phyloP scores from a whole-genome alignment of 768 basidiomycete species.

The Ramaria sp. region DNA sequence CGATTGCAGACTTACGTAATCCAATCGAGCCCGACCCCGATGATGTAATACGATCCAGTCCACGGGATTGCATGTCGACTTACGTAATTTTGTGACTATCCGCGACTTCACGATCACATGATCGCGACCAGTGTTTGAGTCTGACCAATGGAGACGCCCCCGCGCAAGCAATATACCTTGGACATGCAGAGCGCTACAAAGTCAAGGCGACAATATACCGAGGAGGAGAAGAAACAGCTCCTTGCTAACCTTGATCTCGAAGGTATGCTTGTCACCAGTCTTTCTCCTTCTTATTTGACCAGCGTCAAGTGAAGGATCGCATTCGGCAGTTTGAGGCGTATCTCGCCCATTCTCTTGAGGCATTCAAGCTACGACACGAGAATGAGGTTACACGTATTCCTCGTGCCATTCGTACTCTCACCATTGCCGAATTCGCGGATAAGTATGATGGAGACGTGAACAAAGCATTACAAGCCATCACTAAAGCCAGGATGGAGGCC shows the following conservation, averaged over 20 bases:
- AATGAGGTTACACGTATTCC: constrained; percentile 65
- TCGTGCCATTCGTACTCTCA: constrained; percentile 58
- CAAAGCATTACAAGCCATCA: constrained; percentile 55
- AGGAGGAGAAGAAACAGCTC: constrained; percentile 67
- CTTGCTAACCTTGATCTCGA: constrained; percentile 73
- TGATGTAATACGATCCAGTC: no score
- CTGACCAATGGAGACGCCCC: constrained; percentile 10
- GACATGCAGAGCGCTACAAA: not conserved
- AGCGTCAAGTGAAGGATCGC: constrained; percentile 53
- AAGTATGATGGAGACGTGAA: constrained; percentile 73
- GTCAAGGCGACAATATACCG: constrained; percentile 30
- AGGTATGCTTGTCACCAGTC: constrained; percentile 31
- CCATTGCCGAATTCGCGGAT: constrained; percentile 67
- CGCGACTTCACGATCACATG: not conserved
- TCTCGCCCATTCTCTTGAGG: constrained; percentile 63
- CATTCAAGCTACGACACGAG: constrained; percentile 67
- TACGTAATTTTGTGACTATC: no score
- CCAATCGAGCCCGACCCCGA: no score
- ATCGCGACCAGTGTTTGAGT: not conserved
- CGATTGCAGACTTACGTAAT: no score
- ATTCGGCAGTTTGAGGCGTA: constrained; percentile 65
- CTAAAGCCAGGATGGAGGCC: constrained; percentile 47
- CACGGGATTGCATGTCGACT: no score
- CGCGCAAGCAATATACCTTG: not conserved
- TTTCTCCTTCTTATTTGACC: not conserved